Conservation (phyloP, 2,329 filamentous ascomycete genomes). For the Apiospora rasikravindrae region DNA sequence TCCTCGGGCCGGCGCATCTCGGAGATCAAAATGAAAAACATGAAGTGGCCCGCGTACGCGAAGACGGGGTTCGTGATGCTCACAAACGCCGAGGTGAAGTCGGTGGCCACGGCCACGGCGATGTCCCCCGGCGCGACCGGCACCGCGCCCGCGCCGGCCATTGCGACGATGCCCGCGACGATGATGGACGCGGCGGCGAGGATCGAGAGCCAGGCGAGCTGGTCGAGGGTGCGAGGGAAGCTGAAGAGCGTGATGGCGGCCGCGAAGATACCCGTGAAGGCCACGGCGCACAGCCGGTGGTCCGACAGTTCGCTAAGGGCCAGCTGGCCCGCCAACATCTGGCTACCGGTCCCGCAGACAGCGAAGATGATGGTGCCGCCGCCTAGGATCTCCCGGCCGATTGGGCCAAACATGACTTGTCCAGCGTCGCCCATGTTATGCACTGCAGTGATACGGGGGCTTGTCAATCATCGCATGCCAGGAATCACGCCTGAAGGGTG, state of each 20-base stretch:
- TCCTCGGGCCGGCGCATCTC: constrained; percentile 58
- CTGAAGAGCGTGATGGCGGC: constrained; percentile 51
- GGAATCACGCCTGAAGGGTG: too few relatives aligned
- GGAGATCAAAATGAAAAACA: constrained; percentile 59
- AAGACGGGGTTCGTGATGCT: constrained; percentile 58
- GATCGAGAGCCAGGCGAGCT: constrained; percentile 53
- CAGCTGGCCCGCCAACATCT: constrained; percentile 57
- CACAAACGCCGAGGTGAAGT: constrained; percentile 51
- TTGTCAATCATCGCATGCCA: constrained; percentile 23
- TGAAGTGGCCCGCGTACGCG: constrained; percentile 57
- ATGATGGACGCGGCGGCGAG: constrained; percentile 52
- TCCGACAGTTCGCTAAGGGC: constrained; percentile 52
- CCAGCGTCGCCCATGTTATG: constrained; percentile 64
- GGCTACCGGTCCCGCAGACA: constrained; percentile 55
- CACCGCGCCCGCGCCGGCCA: constrained; percentile 52
- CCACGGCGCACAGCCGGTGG: constrained; percentile 52
- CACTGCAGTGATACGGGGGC: constrained; percentile 41
- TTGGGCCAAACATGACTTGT: constrained; percentile 55
- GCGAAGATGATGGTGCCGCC: constrained; percentile 57
- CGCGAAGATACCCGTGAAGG: constrained; percentile 57
- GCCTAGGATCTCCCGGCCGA: constrained; percentile 55
- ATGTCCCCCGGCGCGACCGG: constrained; percentile 45
- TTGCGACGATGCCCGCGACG: constrained; percentile 55
- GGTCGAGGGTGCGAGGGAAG: constrained; percentile 55
- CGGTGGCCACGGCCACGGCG: constrained; percentile 41